phyloP scores from a whole-genome alignment of 306 rosid genomes.

The Fragaria ananassa region DNA sequence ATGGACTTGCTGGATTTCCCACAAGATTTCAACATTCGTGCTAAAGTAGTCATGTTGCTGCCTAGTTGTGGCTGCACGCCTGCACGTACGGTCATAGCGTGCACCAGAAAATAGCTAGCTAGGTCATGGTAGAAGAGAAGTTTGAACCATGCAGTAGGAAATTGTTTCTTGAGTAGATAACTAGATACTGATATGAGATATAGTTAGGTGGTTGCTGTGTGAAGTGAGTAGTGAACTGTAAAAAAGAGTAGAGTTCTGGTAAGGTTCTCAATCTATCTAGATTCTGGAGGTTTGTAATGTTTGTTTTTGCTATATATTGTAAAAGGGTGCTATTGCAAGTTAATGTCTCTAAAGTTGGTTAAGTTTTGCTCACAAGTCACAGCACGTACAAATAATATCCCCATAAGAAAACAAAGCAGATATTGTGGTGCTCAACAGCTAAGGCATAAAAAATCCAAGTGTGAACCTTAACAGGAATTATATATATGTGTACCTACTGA shows the following conservation, averaged over 20 bases:
- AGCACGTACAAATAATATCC: neutral
- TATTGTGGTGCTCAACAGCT: slow-evolving; percentile 3
- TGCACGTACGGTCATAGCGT: neutral
- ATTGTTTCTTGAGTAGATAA: neutral
- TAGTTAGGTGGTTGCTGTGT: neutral
- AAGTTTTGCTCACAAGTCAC: neutral
- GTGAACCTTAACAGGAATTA: neutral
- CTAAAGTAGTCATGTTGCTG: neutral
- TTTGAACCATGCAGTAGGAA: neutral
- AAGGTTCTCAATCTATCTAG: neutral
- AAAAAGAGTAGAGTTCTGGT: neutral
- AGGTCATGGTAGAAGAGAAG: neutral
- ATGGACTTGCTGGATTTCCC: neutral
- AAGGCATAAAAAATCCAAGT: neutral
- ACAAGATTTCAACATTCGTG: neutral
- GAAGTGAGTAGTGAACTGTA: neutral
- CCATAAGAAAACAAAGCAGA: neutral
- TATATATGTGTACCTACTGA: slow-evolving; percentile 5
- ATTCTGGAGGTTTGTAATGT: neutral
- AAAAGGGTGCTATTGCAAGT: neutral
- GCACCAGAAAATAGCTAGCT: neutral
- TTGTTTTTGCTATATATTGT: neutral
- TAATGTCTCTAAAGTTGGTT: neutral
- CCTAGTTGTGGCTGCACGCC: neutral
- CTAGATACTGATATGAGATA: neutral